Base-by-base conservation (phyloP, 768 basidiomycete genomes). In the Tremella fuciformis region DNA sequence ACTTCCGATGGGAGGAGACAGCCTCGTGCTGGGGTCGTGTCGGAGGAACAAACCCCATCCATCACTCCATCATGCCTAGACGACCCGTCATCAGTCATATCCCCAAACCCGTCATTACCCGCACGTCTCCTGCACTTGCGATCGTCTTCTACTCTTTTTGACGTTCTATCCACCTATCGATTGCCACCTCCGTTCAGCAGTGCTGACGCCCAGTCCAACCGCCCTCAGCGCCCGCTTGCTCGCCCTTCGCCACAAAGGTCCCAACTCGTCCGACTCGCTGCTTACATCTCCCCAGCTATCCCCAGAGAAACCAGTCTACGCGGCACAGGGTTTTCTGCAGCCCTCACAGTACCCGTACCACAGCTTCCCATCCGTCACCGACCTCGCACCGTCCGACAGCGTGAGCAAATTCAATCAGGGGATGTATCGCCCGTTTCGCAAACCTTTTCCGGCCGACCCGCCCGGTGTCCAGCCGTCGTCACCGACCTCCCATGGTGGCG, bases 401-500 rank as follows among this genome's bases (percentile, higher is more conserved):
- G 57, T 69, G 19, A 65, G 63, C 49, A 64, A 61, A 57, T 61
- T 58, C 29, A 34, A 34, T 11, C 40, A 55, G 42, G 62, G 61
- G 38, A 71, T 71, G 70, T 71, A 71, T 50, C 55, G 67, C 34
- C 68, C 65, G 1, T 54, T 58, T 9, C 52, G 67, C 25, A 55
- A 60, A 34, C 63, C 68, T 6, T 58, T 57, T 38, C 38, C 51
- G 22, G 42, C n/a, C 9, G 34, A 26, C 38, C 51, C 16, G 22
- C 34, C 13, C 22, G 29, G 26, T 57, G 59, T 13, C 41, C 55
- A 18, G 59, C 63, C n/a, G 11, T 34, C 29, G 6, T 34, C 29
- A 11, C 29, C 29, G 29, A 34, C 29, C 11, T 34, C 29, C 6
- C 29, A 34, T 11, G 29, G 29, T 11, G 29, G 29, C 29, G 29